Evolutionary conservation across 305 asterid species (phyloP), one percentile per base, ranked within the genome.

Genomic region (Fraxinus baroniana): DNA sequence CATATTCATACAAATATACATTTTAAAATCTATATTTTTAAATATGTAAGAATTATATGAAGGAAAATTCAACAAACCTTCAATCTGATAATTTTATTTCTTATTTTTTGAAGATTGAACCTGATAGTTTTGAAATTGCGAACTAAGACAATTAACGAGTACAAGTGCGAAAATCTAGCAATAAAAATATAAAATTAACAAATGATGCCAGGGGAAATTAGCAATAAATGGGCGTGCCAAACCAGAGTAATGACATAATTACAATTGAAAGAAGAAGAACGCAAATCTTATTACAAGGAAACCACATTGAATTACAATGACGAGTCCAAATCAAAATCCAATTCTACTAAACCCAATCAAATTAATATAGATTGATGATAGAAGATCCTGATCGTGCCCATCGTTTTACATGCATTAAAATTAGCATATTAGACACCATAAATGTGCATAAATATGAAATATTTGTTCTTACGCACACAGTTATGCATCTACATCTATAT

Each of bases 311-410:
- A 81, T 32, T 77, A 72, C 9, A 71, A 76, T 22, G 64, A n/a
- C 76, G 37, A 15, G 77, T 15, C 49, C 75, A 77, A 80, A 73
- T 20, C 33, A 76, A 68, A 30, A 62, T 72, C 36, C 71, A 22
- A 76, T 77, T 72, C 22, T 57, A 79, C 49, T 37, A 57, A 52
- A 28, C 52, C 28, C 37, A 49, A 17, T 30, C 10, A 77, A 17
- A 33, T 46, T 52, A 46, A 26, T 71, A 15, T 32, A 71, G 26
- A 71, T 71, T 32, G 4, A 71, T 17, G 76, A n/a, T 17, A 44
- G 5, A 73, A 81, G 68, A 80, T 41, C 57, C 18, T 20, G 41
- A 78, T 79, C 81, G 33, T 64, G 78, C 64, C 78, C 24, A 82
- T 35, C 22, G 20, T 57, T 82, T 46, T 32, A 5, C 84, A 76